phyloP scores from a whole-genome alignment of 768 basidiomycete species.

The Guyanaporus albipodus region DNA sequence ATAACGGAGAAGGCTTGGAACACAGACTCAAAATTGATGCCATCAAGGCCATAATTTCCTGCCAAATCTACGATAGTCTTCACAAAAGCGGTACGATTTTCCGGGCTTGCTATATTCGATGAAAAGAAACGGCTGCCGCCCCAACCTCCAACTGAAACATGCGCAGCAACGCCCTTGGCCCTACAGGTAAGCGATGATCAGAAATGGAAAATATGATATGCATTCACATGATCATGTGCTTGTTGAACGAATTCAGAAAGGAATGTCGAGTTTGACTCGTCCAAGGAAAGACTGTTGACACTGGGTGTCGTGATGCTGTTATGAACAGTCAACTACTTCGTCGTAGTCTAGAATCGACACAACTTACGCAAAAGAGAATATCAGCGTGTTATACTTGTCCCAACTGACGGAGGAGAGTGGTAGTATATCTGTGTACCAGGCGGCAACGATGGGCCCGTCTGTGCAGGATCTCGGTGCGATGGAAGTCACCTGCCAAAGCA shows the following conservation, averaged over 20 bases:
- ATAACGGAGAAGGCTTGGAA: background rate
- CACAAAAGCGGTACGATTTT: conserved; percentile 62
- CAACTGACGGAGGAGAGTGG: conserved; percentile 54
- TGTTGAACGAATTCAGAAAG: conserved; percentile 55
- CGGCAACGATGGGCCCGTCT: conserved; percentile 36
- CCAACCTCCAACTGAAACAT: conserved; percentile 70
- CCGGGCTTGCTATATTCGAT: conserved; percentile 48
- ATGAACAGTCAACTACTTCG: background rate
- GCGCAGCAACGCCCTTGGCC: conserved; percentile 50
- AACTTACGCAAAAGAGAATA: conserved; percentile 64
- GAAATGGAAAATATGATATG: background rate
- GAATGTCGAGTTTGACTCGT: conserved; percentile 42
- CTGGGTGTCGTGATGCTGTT: conserved; percentile 35
- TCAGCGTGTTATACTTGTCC: conserved; percentile 63
- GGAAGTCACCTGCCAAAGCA: background rate
- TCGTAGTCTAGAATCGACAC: background rate
- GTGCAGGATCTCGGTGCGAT: background rate
- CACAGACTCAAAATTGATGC: conserved; percentile 40
- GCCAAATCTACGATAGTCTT: conserved; percentile 50
- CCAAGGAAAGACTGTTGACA: conserved; percentile 30
- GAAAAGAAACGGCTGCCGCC: conserved; percentile 62
- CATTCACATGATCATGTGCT: conserved; percentile 35
- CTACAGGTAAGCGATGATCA: background rate
- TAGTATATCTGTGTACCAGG: conserved; percentile 55
- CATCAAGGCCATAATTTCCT: conserved; percentile 49